Percentiles rank a stretch among this genome's conserved stretches.
Evolutionary conservation across 1,284 basidiomycete genomes (phyloP).

Genomic region (Ustanciosporium gigantosporum): DNA sequence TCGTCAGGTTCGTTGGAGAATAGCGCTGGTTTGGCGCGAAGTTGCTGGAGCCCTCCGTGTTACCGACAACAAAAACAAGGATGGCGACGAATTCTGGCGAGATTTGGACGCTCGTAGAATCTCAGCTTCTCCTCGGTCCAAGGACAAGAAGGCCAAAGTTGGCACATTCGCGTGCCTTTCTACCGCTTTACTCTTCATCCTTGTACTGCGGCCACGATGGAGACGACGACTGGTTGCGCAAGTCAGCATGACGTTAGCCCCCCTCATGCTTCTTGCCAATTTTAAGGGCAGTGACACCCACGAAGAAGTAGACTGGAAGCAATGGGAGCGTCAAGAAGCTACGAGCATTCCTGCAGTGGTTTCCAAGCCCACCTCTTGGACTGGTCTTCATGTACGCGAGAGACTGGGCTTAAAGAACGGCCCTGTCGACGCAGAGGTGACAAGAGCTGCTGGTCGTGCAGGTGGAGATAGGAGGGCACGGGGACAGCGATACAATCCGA

Average conservation of each 20-base stretch:
- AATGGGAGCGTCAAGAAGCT: conserved; percentile 12
- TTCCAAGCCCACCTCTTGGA: conserved; percentile 1
- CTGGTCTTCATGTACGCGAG: conserved; percentile 20
- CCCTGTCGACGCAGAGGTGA: not conserved
- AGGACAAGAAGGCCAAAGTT: not conserved
- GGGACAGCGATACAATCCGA: conserved; percentile 2
- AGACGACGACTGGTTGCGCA: conserved; percentile 8
- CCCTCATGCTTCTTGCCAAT: not conserved
- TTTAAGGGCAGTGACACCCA: not conserved
- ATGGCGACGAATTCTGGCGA: conserved; percentile 31
- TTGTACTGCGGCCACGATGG: conserved; percentile 24
- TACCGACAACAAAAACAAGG: not conserved
- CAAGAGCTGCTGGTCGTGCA: not conserved
- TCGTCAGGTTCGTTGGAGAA: conserved; percentile 36
- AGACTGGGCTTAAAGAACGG: conserved; percentile 6
- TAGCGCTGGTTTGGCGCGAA: conserved; percentile 10
- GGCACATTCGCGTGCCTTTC: not conserved
- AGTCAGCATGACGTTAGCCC: conserved; percentile 2
- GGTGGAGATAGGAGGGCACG: conserved; percentile 1
- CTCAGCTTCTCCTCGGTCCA: conserved; percentile 3
- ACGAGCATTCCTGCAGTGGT: not conserved
- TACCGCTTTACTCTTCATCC: conserved; percentile 5
- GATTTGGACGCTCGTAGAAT: conserved; percentile 11
- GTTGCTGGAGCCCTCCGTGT: conserved; percentile 5
- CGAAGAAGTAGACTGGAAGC: conserved; percentile 14